Percentiles rank a stretch among this genome's conserved stretches.
Conservation (phyloP, 1,284 basidiomycete species). For the Lentinula novae-zelandiae region DNA sequence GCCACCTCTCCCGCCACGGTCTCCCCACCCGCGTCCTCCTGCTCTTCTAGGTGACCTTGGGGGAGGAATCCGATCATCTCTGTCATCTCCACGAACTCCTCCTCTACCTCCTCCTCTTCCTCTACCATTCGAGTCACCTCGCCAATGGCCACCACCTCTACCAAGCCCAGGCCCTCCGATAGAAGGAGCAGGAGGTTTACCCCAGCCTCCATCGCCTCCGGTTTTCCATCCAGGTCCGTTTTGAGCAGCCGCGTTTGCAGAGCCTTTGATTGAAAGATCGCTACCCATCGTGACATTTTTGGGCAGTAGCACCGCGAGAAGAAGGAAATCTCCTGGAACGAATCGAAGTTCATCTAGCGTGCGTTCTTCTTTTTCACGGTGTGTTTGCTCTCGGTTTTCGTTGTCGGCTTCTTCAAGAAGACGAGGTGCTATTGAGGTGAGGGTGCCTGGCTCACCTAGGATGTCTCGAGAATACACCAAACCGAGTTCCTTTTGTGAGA, state of each 20-base stretch:
- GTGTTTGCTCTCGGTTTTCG: conserved; percentile 31
- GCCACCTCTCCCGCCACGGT: conserved; percentile 31
- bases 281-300: conserved; percentile 52
- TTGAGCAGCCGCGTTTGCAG: conserved; percentile 28
- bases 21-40: conserved; percentile 28
- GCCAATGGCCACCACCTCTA: conserved; percentile 64
- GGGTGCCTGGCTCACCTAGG: conserved; percentile 67
- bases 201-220: conserved; percentile 35
- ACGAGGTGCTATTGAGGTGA: conserved; percentile 51
- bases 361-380: conserved; percentile 52
- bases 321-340: conserved; percentile 73
- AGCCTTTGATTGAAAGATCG: conserved; percentile 49
- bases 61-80: conserved; percentile 37
- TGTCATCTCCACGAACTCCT: conserved; percentile 30
- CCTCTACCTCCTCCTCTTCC: conserved; percentile 43
- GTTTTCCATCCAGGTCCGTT: conserved; percentile 34
- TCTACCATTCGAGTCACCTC: conserved; percentile 53
- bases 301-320: conserved; percentile 66
- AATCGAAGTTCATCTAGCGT: conserved; percentile 75
- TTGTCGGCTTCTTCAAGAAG: conserved; percentile 51
- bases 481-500: conserved; percentile 71
- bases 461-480: conserved; percentile 77
- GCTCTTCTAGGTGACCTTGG: conserved; percentile 41
- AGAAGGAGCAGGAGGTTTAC: conserved; percentile 30
- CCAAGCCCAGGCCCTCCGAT: conserved; percentile 34